Base-by-base conservation (phyloP, 1,284 basidiomycete species). In the Polyporus tsugae region DNA sequence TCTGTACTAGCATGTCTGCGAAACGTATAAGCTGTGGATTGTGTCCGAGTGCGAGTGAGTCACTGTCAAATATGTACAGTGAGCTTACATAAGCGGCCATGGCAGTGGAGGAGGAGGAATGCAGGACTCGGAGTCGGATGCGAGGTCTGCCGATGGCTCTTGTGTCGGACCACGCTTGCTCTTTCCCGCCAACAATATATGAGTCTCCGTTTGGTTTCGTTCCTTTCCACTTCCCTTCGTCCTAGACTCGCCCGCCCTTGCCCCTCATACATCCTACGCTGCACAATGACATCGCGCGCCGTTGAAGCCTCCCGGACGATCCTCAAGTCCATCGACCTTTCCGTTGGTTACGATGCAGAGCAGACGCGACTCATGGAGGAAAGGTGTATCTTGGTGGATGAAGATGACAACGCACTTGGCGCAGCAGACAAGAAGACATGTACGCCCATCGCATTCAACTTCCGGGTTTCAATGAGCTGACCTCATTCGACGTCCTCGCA, bases 401-500 rank as follows among this genome's bases (percentile, higher is more conserved):
- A 95, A 75, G 83, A 98, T 68, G 97, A 99, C 79, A 87, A 87
- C 64, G 90, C 92, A 2, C 92, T 97, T 69, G 97, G 97, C 57
- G 96, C 97, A 67, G 90, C 93, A 70, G 94, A 96, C 81, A 99
- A 99, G 86, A 99, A 99, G 84, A 96, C 95, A 60, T 99, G 97
- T 95, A 77, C 75, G 92, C 84, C 22, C 63, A 17, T 19, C 10
- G 22, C 11, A 49, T 22, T 15, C 29, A 29, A 29, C 25, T n/a
- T 5, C 4, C 29, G 19, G 15, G 60, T 25, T 49, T 49, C 46
- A 49, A 13, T 9, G 7, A 25, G 9, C 22, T 38, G 60, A 60
- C 29, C 25, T 64, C 29, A 29, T 11, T 10, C 13, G 55, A 13
- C 60, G 35, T 42, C 4, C 49, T 4, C 59, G 36, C 78, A 97